Percentiles rank a stretch among this genome's conserved stretches.
Evolutionary conservation across 2,329 filamentous ascomycete species (phyloP).

Genomic region (Scolecobasidium constrictum): DNA sequence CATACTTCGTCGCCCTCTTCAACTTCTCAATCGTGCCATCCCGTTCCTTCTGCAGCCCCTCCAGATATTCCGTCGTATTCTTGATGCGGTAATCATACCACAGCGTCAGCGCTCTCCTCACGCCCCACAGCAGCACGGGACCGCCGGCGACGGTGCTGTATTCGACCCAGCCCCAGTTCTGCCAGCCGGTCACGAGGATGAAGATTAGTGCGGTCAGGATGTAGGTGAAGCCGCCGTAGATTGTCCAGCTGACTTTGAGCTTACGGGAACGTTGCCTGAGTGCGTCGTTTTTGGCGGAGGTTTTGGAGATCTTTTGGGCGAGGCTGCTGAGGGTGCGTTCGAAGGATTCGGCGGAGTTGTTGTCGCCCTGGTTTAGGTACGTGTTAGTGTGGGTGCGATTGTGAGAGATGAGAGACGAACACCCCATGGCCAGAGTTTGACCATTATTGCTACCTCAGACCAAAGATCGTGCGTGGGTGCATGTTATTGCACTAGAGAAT

Average conservation of each 20-base stretch:
- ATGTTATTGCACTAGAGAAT: no score
- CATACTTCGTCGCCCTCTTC: constrained; percentile 90
- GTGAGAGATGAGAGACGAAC: constrained; percentile 33
- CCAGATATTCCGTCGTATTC: constrained; percentile 55
- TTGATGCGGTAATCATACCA: constrained; percentile 78
- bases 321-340: constrained; percentile 81
- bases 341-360: constrained; percentile 79
- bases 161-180: constrained; percentile 65
- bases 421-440: constrained; percentile 79
- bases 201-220: constrained; percentile 76
- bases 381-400: constrained; percentile 3
- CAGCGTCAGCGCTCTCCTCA: constrained; percentile 53
- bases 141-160: constrained; percentile 69
- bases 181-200: constrained; percentile 73
- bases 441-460: constrained; percentile 46
- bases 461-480: no score
- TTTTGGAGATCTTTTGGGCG: constrained; percentile 68
- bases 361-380: constrained; percentile 54
- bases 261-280: constrained; percentile 64
- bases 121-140: constrained; percentile 71
- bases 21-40: constrained; percentile 85
- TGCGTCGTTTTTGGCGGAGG: constrained; percentile 62
- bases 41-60: constrained; percentile 67
- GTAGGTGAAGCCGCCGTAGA: constrained; percentile 86
- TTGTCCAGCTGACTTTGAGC: constrained; percentile 73